Base-by-base conservation (phyloP, 2,329 filamentous ascomycete genomes). In the Corinectria fuckeliana region DNA sequence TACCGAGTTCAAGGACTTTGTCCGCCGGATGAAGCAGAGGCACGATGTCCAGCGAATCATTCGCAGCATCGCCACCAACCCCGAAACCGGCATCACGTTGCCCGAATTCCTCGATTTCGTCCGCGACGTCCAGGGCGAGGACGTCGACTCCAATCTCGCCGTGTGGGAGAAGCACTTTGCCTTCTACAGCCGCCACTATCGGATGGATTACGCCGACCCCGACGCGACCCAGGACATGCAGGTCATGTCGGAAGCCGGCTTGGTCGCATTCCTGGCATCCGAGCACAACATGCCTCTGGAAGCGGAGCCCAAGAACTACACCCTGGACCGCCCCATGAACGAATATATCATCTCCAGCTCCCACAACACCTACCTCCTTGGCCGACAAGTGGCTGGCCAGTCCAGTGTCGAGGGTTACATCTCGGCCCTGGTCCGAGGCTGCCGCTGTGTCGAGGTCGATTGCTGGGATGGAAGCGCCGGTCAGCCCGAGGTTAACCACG, bases 331-430 rank as follows among this genome's bases (percentile, higher is more conserved):
- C 21, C 95, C 95, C 0, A 81, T 98, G 74, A 97, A 96, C 73
- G 94, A 98, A 73, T 99, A 99, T 76, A 97, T 93, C 80, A 95
- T 99, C 66, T 98, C 94, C 1, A 97, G 93, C 79, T 98, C 95
- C 1, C 95, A 99, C 82, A 99, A 99, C 77, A 99, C 95, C 0
- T 99, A 99, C 71, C 88, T 99, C 1, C 82, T 96, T 4, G 95
- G 95, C 13, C 89, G 93, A 53, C 95, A 99, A 75, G 89, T 98
- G 2, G 90, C 88, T 10, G 94, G 94, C 25, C 86, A 91, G 42
- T 97, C 95, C 2, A 98, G 93, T 72, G 91, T 96, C 2, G 95
- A 99, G 75, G 93, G 93, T 41, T 99, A 99, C 77, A 96, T 98
- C 68, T 88, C 88, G 8, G 92, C 93, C 3, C 84, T 99, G 6